Evolutionary conservation across 2,329 filamentous ascomycete genomes (phyloP), one percentile per base, ranked within the genome.

Genomic region (Aureobasidium pullulans): DNA sequence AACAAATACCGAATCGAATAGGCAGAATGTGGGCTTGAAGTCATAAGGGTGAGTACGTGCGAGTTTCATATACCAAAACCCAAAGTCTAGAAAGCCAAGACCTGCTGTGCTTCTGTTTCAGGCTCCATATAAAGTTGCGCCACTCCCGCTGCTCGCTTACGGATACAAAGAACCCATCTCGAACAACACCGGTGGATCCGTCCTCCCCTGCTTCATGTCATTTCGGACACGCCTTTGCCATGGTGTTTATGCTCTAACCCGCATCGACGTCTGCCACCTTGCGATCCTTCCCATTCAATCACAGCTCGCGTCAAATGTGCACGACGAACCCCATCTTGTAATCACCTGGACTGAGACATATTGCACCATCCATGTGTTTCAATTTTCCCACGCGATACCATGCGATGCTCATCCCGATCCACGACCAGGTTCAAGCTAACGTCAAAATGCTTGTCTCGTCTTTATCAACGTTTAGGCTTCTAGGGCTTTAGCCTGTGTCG

Each of bases 391-490:
- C 52, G 52, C 52, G 40, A 44, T 23, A 23, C 3, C 3, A 23
- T 37, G 32, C 32, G n/a, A 49, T 46, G 40, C 31, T 19, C 40
- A 39, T 29, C 40, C 11, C 9, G 52, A 56, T 44, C 39, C 31
- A 11, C 32, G 52, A 46, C 40, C 40, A 56, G 52, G 40, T 37
- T 46, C 31, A 36, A 8, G 16, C 40, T 56, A 37, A 37, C 40
- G 52, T 31, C 52, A 56, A 56, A 54, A 56, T 29, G 52, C 52
- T 44, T 56, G 52, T 56, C 39, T 56, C 31, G 52, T 36, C 40
- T 37, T 13, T 28, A 46, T n/a, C 16, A 11, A 43, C 31, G 19
- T 37, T 40, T 44, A 56, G 40, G 40, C 50, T 54, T 43, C 28
- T 54, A 54, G 50, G 48, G 48, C 39, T 46, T 56, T 46, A 44